Evolutionary conservation across 495 filamentous ascomycete species (phyloP).

Genomic region (Clavariopsis aquatica): DNA sequence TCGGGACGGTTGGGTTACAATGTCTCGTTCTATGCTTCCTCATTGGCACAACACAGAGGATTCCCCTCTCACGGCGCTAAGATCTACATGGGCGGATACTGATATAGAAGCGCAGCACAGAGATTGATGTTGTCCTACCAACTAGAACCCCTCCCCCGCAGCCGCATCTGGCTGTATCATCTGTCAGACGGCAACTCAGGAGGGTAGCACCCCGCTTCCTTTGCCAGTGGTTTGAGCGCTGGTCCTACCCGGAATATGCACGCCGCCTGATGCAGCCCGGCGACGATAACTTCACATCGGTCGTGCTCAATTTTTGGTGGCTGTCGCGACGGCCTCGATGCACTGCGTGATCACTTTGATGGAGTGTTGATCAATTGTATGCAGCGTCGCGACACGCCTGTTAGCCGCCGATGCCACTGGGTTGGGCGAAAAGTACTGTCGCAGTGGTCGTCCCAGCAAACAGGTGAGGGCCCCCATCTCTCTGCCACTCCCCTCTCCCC

Average conservation of each 20-base stretch:
- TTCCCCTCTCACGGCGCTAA: constrained; percentile 17
- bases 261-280: constrained; percentile 8
- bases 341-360: constrained; percentile 10
- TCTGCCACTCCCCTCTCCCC: constrained; percentile 9
- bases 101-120: constrained; percentile 17
- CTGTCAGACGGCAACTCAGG: constrained; percentile 24
- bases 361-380: background rate
- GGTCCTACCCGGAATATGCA: constrained; percentile 14
- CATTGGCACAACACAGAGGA: constrained; percentile 12
- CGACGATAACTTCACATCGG: constrained; percentile 14
- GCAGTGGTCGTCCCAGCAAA: background rate
- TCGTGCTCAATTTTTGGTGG: background rate
- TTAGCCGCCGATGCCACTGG: background rate
- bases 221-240: background rate
- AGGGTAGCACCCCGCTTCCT: constrained; percentile 3
- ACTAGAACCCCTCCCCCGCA: background rate
- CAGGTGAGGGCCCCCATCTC: background rate
- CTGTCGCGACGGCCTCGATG: background rate
- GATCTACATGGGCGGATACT: constrained; percentile 25
- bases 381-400: background rate
- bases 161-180: constrained; percentile 15
- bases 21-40: constrained; percentile 27
- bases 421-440: background rate
- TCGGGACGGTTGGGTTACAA: constrained; percentile 20
- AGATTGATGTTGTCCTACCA: constrained; percentile 18